phyloP scores from a whole-genome alignment of 225 moss, liverwort and hornwort species.

The Polytrichum commune region DNA sequence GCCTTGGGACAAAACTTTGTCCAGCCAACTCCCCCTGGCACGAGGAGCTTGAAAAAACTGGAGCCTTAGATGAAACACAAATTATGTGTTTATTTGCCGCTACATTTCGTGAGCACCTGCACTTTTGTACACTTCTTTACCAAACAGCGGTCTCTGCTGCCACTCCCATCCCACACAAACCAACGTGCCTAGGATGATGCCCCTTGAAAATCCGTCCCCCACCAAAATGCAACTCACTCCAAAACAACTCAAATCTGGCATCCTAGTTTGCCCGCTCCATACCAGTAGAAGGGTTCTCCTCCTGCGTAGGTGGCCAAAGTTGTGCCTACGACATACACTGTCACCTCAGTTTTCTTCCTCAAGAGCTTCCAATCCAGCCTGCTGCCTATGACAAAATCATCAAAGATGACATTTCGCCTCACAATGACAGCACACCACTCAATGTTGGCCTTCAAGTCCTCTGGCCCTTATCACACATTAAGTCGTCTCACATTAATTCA shows the following conservation, averaged over 20 bases:
- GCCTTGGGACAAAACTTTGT: slow-evolving; percentile 43
- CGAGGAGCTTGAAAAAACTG: slow-evolving; percentile 43
- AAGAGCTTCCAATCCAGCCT: slow-evolving; percentile 3
- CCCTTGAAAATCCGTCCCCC: neutral
- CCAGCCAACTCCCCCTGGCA: slow-evolving; percentile 28
- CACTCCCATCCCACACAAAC: neutral
- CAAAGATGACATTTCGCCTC: neutral
- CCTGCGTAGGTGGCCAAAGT: slow-evolving; percentile 18
- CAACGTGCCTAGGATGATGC: neutral
- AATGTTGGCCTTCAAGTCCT: neutral
- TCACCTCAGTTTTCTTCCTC: slow-evolving; percentile 6
- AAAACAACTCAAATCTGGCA: slow-evolving; percentile 2
- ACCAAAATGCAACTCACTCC: neutral
- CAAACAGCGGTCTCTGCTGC: slow-evolving; percentile 14
- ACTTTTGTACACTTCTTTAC: slow-evolving; percentile 30
- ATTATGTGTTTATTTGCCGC: slow-evolving; percentile 32
- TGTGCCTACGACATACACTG: slow-evolving; percentile 29
- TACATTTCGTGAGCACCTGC: slow-evolving; percentile 52
- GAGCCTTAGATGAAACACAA: slow-evolving; percentile 58
- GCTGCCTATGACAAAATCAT: slow-evolving; percentile 1
- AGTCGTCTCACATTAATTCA: neutral
- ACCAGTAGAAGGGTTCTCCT: slow-evolving; percentile 18
- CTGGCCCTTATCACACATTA: neutral
- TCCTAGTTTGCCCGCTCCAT: slow-evolving; percentile 1
- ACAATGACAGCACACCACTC: neutral